phyloP scores from a whole-genome alignment of 2,329 filamentous ascomycete genomes.

The Xylaria sp. region DNA sequence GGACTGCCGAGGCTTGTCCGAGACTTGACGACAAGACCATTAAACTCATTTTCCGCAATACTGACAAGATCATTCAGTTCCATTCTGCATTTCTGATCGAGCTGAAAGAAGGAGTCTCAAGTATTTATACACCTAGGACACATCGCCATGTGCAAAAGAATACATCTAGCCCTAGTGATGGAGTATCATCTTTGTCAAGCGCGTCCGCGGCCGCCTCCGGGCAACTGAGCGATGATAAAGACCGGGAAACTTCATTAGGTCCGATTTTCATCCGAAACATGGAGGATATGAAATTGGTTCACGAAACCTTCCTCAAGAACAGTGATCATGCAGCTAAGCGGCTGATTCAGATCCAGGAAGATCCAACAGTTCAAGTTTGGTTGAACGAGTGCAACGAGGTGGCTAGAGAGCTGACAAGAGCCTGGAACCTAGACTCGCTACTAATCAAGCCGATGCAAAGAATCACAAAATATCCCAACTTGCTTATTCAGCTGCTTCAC shows the following conservation, averaged over 20 bases:
- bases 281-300: slow-evolving; percentile 67
- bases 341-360: slow-evolving; percentile 70
- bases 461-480: slow-evolving; percentile 90
- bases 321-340: slow-evolving; percentile 71
- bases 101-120: slow-evolving; percentile 81
- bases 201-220: slow-evolving; percentile 50
- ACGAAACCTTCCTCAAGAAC: slow-evolving; percentile 71
- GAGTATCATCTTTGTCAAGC: slow-evolving; percentile 43
- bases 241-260: slow-evolving; percentile 63
- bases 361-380: slow-evolving; percentile 80
- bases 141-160: slow-evolving; percentile 56
- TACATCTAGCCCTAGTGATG: slow-evolving; percentile 54
- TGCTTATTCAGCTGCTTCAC: slow-evolving; percentile 82
- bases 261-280: slow-evolving; percentile 66
- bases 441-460: slow-evolving; percentile 97
- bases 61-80: slow-evolving; percentile 88
- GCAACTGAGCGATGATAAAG: slow-evolving; percentile 62
- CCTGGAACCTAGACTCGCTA: slow-evolving; percentile 96
- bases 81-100: slow-evolving; percentile 81
- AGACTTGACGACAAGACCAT: slow-evolving; percentile 85
- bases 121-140: slow-evolving; percentile 76
- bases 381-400: slow-evolving; percentile 92
- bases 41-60: slow-evolving; percentile 91
- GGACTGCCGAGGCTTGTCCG: slow-evolving; percentile 83
- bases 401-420: slow-evolving; percentile 88